A percentile compares a stretch with the other conserved stretches of the same genome.
Evolutionary conservation across 2,329 filamentous ascomycete species (phyloP).

Genomic region (Paecilomyces fulvus): DNA sequence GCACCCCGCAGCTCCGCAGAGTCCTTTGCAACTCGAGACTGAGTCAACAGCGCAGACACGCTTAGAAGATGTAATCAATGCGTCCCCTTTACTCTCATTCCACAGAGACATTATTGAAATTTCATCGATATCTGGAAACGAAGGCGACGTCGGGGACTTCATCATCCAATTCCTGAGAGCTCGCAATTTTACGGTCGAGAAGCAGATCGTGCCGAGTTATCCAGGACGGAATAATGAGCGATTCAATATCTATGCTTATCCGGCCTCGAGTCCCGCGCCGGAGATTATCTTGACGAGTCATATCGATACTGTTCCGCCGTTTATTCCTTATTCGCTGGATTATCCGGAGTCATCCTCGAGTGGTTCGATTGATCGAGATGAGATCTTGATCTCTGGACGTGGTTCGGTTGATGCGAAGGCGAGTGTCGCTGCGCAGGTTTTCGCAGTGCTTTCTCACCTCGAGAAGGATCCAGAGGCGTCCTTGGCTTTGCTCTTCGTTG

Average conservation of each 20-base stretch:
- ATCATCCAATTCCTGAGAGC: conserved; percentile 57
- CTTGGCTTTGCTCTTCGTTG: conserved; percentile 52
- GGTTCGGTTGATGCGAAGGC: conserved; percentile 41
- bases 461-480: conserved; percentile 27
- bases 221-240: conserved; percentile 32
- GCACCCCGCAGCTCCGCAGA: not conserved
- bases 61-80: conserved; percentile 30
- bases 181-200: conserved; percentile 55
- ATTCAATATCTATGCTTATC: conserved; percentile 69
- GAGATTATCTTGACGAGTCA: conserved; percentile 55
- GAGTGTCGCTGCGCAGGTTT: conserved; percentile 37
- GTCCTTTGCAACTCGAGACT: not conserved
- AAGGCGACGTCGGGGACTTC: conserved; percentile 60
- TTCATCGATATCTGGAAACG: conserved; percentile 62
- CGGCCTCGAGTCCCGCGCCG: conserved; percentile 14
- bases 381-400: conserved; percentile 35
- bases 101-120: conserved; percentile 69
- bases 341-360: conserved; percentile 21
- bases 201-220: conserved; percentile 38
- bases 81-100: conserved; percentile 54
- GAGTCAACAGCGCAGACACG: conserved; percentile 3
- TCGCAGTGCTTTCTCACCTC: conserved; percentile 40
- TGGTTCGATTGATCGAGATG: conserved; percentile 9
- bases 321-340: conserved; percentile 43
- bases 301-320: conserved; percentile 61